These are phyloP conservation scores for Daldinia eschscholtzii DNA, from an alignment of 2,329 filamentous ascomycete genomes.

Conservation along the genomic window DNA sequence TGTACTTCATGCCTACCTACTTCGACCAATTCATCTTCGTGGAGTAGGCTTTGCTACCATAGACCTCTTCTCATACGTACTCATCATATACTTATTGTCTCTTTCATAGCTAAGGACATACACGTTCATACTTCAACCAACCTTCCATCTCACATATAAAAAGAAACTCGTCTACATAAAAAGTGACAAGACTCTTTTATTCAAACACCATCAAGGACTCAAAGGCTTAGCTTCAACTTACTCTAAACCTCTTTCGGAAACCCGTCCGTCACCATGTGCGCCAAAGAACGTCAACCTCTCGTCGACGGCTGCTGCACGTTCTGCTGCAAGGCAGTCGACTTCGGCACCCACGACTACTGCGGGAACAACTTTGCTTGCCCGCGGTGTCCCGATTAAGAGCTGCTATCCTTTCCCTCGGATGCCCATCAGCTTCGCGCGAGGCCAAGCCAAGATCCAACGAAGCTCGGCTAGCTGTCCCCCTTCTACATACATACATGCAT, in stretches of 20 bases:
- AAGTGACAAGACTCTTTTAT: conserved; percentile 24
- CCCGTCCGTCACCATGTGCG: conserved; percentile 55
- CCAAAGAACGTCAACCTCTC: conserved; percentile 59
- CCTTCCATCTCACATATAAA: conserved; percentile 20
- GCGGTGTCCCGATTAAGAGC: conserved; percentile 56
- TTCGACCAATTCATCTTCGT: conserved; percentile 10
- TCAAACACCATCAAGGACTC: conserved; percentile 26
- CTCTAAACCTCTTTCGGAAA: conserved; percentile 29
- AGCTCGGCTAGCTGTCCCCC: conserved; percentile 45
- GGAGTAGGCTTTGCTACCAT: conserved; percentile 5
- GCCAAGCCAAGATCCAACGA: conserved; percentile 37
- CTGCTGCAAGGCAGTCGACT: conserved; percentile 65
- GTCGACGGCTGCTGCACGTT: conserved; percentile 65
- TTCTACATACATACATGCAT: no score
- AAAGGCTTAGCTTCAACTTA: conserved; percentile 4
- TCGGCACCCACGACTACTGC: conserved; percentile 65
- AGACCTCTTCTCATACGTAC: conserved; percentile 18
- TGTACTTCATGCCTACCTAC: conserved; percentile 30
- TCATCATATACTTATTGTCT: conserved; percentile 19
- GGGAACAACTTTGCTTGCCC: conserved; percentile 58
- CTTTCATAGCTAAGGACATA: conserved; percentile 21
- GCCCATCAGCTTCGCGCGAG: conserved; percentile 31
- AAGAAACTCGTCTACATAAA: conserved; percentile 26
- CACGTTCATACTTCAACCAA: not conserved
- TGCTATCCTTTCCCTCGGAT: conserved; percentile 46